A percentile compares a stretch with the other conserved stretches of the same genome.
Conservation (phyloP, 2,329 filamentous ascomycete species). For the Colletotrichum neosansevieriae region DNA sequence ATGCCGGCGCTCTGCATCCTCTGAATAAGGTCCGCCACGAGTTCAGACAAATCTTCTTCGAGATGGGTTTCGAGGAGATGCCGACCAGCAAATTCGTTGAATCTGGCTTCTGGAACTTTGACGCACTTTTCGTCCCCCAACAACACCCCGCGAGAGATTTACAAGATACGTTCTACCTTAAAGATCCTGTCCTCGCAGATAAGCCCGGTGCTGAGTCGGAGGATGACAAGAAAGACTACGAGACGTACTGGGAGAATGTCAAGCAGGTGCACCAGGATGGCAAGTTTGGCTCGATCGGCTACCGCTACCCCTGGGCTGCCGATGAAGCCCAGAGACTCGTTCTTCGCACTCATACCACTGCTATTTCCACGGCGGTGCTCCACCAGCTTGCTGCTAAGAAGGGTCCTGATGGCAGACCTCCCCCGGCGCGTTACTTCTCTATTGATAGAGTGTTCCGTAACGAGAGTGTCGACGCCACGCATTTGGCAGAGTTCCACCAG, state of each 20-base stretch:
- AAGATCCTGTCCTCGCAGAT: conserved; percentile 84
- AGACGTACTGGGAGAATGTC: conserved; percentile 90
- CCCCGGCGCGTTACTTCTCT: conserved; percentile 92
- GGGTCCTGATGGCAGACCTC: conserved; percentile 74
- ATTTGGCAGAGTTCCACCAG: conserved; percentile 98
- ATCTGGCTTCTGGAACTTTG: conserved; percentile 85
- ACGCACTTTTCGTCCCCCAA: conserved; percentile 44
- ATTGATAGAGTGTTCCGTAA: conserved; percentile 99
- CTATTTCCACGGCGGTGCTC: conserved; percentile 90
- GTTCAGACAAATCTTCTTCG: conserved; percentile 98
- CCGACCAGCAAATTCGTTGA: conserved; percentile 93
- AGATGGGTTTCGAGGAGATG: conserved; percentile 99
- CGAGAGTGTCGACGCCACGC: conserved; percentile 95
- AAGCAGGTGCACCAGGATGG: conserved; percentile 89
- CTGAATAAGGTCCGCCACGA: conserved; percentile 96
- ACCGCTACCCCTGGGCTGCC: conserved; percentile 92
- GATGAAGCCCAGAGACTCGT: conserved; percentile 90
- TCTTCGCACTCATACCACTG: conserved; percentile 95
- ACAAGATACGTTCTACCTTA: conserved; percentile 99
- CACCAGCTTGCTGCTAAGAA: conserved; percentile 88
- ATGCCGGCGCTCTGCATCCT: conserved; percentile 72
- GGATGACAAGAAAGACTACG: conserved; percentile 75
- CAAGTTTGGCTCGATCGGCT: conserved; percentile 94
- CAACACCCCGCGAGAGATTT: conserved; percentile 97
- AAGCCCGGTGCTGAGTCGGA: conserved; percentile 69